These are phyloP conservation scores for Fagopyrum esculentum DNA, from an alignment of 148 eudicot genomes.

Conservation along the genomic window DNA sequence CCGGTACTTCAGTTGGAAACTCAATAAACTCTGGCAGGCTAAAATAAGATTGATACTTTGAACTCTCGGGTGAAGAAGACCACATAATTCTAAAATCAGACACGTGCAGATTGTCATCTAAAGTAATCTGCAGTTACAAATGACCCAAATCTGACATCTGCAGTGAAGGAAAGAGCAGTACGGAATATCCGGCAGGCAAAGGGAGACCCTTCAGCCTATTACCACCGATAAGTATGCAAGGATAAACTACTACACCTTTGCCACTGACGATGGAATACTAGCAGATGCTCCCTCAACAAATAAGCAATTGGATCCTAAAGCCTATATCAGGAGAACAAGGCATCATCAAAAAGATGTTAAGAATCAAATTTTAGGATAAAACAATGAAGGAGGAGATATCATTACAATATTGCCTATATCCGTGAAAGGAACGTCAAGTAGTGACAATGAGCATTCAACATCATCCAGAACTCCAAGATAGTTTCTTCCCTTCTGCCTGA, in stretches of 20 bases:
- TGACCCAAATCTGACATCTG: background rate
- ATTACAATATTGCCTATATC: slow-evolving; percentile 76
- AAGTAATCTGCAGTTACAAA: slow-evolving; percentile 42
- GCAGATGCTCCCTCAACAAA: slow-evolving; percentile 90
- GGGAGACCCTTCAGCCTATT: background rate
- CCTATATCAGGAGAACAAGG: slow-evolving; percentile 28
- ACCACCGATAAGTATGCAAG: background rate
- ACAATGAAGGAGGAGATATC: slow-evolving; percentile 11
- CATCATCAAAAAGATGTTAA: slow-evolving; percentile 1
- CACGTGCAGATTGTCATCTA: slow-evolving; percentile 57
- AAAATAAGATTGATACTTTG: slow-evolving; percentile 52
- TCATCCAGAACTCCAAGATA: slow-evolving; percentile 74
- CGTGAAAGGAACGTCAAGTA: slow-evolving; percentile 74
- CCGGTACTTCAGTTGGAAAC: slow-evolving; percentile 82
- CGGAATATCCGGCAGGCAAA: background rate
- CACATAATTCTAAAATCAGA: slow-evolving; percentile 53
- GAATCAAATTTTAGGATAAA: background rate
- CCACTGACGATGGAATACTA: slow-evolving; percentile 68
- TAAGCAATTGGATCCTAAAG: slow-evolving; percentile 35
- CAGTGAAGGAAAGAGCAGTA: background rate
- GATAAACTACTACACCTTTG: slow-evolving; percentile 46
- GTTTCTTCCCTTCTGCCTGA: slow-evolving; percentile 86
- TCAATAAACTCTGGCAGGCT: slow-evolving; percentile 84
- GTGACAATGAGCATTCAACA: slow-evolving; percentile 40
- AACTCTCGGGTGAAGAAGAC: slow-evolving; percentile 76